Percentiles rank a stretch among this genome's conserved stretches.
Evolutionary conservation across 345 rosid genomes (phyloP).

Genomic region (Lenwebbia sp.): DNA sequence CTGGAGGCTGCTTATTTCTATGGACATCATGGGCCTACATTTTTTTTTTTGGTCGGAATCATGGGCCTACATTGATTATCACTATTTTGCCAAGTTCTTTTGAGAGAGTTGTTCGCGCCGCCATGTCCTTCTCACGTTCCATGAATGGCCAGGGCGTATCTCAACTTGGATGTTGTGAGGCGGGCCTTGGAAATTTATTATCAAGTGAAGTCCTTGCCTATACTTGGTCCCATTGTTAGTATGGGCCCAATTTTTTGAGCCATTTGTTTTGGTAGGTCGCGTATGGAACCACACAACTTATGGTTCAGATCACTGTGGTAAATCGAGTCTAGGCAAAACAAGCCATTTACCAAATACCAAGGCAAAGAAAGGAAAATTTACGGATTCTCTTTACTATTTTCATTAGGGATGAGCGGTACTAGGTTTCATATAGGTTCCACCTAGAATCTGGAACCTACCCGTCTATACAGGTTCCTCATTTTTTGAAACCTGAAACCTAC

Average conservation of each 20-base stretch:
- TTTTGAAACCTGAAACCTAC: too few species aligned
- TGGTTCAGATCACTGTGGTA: background rate
- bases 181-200: background rate
- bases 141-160: background rate
- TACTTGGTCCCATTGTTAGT: background rate
- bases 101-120: background rate
- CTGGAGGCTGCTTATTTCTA: background rate
- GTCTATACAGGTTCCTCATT: too few species aligned
- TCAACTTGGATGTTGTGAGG: background rate
- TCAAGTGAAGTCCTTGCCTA: background rate
- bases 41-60: too few species aligned
- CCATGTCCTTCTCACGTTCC: background rate
- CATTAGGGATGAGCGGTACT: too few species aligned
- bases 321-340: background rate
- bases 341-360: background rate
- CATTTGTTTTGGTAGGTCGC: background rate
- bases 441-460: too few species aligned
- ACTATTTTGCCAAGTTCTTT: background rate
- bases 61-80: background rate
- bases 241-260: background rate
- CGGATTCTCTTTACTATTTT: background rate
- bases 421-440: too few species aligned
- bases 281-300: background rate
- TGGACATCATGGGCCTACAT: background rate
- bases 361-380: background rate